A percentile compares a stretch with the other conserved stretches of the same genome.
These are phyloP conservation scores for Colletotrichum spaethianum DNA, from an alignment of 2,329 filamentous ascomycete species.

Conservation along the genomic window DNA sequence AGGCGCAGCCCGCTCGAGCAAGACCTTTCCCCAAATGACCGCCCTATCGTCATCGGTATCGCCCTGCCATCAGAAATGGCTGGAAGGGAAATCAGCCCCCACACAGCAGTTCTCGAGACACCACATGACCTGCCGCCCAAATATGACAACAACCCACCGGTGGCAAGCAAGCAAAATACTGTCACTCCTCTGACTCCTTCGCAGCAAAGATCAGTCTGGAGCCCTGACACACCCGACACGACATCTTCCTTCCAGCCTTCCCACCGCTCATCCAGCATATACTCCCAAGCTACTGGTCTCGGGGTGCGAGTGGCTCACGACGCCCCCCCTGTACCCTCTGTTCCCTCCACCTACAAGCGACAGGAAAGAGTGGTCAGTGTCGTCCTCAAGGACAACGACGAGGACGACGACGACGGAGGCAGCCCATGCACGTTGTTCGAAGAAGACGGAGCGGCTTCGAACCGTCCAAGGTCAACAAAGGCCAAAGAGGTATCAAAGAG, in stretches of 20 bases:
- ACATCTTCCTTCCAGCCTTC: constrained; percentile 57
- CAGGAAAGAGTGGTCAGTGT: constrained; percentile 49
- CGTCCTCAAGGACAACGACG: constrained; percentile 55
- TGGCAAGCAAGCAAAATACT: constrained; percentile 41
- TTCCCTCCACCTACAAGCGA: constrained; percentile 63
- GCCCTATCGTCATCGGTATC: constrained; percentile 82
- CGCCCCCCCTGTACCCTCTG: constrained; percentile 72
- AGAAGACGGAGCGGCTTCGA: constrained; percentile 69
- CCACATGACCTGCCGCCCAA: constrained; percentile 50
- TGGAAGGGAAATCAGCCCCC: constrained; percentile 60
- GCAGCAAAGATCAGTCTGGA: constrained; percentile 70
- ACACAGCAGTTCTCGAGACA: constrained; percentile 60
- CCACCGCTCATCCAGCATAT: constrained; percentile 71
- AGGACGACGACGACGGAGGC: constrained; percentile 65
- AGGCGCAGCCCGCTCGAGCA: constrained; percentile 47
- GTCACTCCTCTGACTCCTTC: constrained; percentile 48
- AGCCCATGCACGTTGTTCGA: constrained; percentile 79
- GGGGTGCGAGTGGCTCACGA: constrained; percentile 48
- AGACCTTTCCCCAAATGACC: constrained; percentile 76
- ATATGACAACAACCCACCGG: constrained; percentile 19
- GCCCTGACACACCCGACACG: constrained; percentile 72
- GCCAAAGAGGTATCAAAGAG: constrained; percentile 55
- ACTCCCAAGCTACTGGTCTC: constrained; percentile 67
- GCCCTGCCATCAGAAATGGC: constrained; percentile 69
- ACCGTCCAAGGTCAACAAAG: constrained; percentile 56